Evolutionary conservation across 495 filamentous ascomycete species (phyloP), one percentile per base, ranked within the genome.

Genomic region (Clavariopsis aquatica): DNA sequence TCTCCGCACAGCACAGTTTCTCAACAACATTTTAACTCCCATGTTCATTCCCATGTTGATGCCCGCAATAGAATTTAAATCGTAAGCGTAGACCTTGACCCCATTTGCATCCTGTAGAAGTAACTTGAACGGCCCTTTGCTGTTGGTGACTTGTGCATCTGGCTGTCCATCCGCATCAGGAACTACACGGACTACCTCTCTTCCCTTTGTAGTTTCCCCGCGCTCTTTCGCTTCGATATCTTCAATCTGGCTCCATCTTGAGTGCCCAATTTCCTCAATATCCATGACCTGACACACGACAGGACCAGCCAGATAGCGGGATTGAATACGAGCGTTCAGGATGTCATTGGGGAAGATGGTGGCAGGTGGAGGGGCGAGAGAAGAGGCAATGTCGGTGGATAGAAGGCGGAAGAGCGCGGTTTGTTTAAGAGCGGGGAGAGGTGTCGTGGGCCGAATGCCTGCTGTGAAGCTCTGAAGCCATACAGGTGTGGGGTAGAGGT

Each of bases 201-300:
- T 74, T 1, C 94, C 94, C 26, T 87, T 83, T 10, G 87, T 90
- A 36, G 82, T 84, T 74, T 98, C 94, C 1, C 93, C 93, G 8
- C 92, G 81, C 73, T 92, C 89, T 9, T 85, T 78, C 47, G 89
- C 85, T 74, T 98, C 94, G 24, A 98, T 80, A 22, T 85, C 85
- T 69, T 97, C 93, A 41, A 96, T 83, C 69, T 96, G 90, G 69
- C 88, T 86, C 89, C 92, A 93, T 22, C 87, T 80, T 68, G 87
- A 89, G 15, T 81, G 82, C 15, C 85, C 82, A 43, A 98, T 79
- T 70, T 96, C 92, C 69, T 93, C 89, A 19, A 97, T 82, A 49
- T 91, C 91, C 0, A 96, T 74, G 0, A 97, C 84, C 73, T 98
- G 94, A 6, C 94, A 87, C 0, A 86, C 80, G 7, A 93, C 80